phyloP scores from a whole-genome alignment of 352 stramenopile species.

The Phytophthora sansomeana region DNA sequence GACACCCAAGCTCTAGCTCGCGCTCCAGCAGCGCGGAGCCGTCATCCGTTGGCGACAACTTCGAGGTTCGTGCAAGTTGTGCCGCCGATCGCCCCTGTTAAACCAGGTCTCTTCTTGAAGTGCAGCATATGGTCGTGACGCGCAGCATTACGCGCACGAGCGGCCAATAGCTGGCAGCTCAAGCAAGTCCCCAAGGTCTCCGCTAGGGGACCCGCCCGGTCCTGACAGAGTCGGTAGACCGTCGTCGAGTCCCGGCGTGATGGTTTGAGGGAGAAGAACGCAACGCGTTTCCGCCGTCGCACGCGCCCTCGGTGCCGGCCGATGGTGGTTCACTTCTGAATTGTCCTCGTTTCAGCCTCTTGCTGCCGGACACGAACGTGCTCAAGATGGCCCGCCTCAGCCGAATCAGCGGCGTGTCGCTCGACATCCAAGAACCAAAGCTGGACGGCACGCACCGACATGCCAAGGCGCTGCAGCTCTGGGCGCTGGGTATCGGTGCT shows the following conservation, averaged over 20 bases:
- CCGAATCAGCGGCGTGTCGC: constrained; percentile 29
- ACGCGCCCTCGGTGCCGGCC: not conserved
- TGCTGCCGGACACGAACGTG: constrained; percentile 1
- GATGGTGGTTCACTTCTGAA: constrained; percentile 21
- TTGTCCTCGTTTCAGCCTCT: constrained; percentile 13
- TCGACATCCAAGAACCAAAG: constrained; percentile 34
- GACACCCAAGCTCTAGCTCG: no score
- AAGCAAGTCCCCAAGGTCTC: constrained; percentile 12
- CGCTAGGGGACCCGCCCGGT: constrained; percentile 5
- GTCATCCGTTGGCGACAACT: constrained; percentile 6
- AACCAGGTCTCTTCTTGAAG: constrained; percentile 19
- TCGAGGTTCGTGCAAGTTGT: not conserved
- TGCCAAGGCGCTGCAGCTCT: constrained; percentile 62
- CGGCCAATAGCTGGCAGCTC: constrained; percentile 18
- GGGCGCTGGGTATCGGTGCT: constrained; percentile 57
- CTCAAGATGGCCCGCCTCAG: constrained; percentile 32
- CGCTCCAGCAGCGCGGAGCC: not conserved
- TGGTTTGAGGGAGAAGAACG: constrained; percentile 23
- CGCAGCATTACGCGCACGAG: not conserved
- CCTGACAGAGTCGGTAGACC: not conserved
- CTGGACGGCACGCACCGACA: constrained; percentile 41
- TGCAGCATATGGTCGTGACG: constrained; percentile 28
- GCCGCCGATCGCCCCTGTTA: constrained; percentile 21
- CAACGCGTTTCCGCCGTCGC: not conserved
- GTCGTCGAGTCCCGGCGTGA: constrained; percentile 17